These are phyloP conservation scores for Cetradonia linearis DNA, from an alignment of 495 filamentous ascomycete species.

Conservation along the genomic window DNA sequence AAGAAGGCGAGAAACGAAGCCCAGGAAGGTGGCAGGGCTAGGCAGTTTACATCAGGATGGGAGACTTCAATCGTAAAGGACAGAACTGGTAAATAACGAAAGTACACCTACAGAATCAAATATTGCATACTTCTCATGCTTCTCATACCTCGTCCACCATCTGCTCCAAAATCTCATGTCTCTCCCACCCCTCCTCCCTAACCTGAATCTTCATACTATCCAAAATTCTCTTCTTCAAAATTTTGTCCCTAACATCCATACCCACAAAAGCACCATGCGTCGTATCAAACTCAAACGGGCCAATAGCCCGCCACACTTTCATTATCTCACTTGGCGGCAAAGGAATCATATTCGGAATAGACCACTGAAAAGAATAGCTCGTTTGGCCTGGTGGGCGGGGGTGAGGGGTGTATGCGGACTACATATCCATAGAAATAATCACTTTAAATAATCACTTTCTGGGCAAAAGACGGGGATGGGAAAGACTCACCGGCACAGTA, in stretches of 20 bases:
- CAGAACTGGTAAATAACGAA: no score
- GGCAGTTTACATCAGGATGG: no score
- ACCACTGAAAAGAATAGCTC: constrained; percentile 67
- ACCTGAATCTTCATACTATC: constrained; percentile 69
- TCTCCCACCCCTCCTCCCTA: constrained; percentile 29
- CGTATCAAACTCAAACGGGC: constrained; percentile 41
- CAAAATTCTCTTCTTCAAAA: constrained; percentile 53
- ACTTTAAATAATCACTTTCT: no score
- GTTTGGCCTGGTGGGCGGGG: constrained; percentile 45
- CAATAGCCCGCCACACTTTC: constrained; percentile 39
- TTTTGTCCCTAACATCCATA: constrained; percentile 45
- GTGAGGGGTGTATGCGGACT: constrained; percentile 27
- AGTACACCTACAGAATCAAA: no score
- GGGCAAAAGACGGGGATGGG: not conserved
- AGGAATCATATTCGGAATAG: constrained; percentile 71
- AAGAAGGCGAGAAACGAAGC: no score
- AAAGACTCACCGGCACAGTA: constrained; percentile 46
- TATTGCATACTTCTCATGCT: no score
- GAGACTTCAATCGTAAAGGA: no score
- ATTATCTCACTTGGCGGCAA: constrained; percentile 36
- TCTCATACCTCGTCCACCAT: not conserved
- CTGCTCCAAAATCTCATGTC: constrained; percentile 14
- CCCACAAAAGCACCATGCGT: constrained; percentile 57
- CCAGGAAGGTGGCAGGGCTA: no score
- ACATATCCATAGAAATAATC: constrained; percentile 14